These are phyloP conservation scores for Rosa multiflora DNA, from an alignment of 306 rosid genomes.

Conservation along the genomic window DNA sequence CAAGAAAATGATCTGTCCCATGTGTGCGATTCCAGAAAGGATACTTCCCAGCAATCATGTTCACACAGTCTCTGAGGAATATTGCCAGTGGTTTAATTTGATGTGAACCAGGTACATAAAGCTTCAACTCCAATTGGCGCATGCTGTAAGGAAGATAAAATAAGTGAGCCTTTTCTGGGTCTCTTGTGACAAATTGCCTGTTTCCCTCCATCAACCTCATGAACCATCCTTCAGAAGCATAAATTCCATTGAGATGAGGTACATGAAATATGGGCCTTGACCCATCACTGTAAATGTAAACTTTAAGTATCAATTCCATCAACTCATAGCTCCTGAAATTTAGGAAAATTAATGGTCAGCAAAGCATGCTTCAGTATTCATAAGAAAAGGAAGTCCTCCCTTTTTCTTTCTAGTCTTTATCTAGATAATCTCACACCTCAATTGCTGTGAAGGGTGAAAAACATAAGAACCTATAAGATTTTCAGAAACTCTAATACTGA, in stretches of 20 bases:
- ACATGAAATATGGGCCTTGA: slow-evolving; percentile 79
- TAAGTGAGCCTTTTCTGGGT: slow-evolving; percentile 89
- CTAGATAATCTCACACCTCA: too few relatives aligned
- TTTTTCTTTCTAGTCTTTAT: too few relatives aligned
- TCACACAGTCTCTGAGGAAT: slow-evolving; percentile 75
- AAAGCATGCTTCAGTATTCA: too few relatives aligned
- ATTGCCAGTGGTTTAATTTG: slow-evolving; percentile 72
- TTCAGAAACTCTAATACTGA: too few relatives aligned
- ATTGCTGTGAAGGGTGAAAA: too few relatives aligned
- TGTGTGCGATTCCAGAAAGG: slow-evolving; percentile 93
- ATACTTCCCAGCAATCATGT: slow-evolving; percentile 73
- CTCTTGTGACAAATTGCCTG: slow-evolving; percentile 78
- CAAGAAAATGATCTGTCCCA: slow-evolving; percentile 96
- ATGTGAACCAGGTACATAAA: slow-evolving; percentile 81
- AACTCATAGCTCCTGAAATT: too few relatives aligned
- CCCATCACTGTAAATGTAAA: slow-evolving; percentile 82
- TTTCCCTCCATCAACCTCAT: slow-evolving; percentile 82
- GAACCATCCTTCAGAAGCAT: slow-evolving; percentile 99
- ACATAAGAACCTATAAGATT: too few relatives aligned
- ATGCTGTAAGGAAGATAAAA: slow-evolving; percentile 95
- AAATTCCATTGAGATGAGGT: slow-evolving; percentile 83
- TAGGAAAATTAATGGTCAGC: too few relatives aligned
- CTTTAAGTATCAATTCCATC: slow-evolving; percentile 85
- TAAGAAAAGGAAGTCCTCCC: too few relatives aligned
- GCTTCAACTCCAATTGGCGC: slow-evolving; percentile 70